Evolutionary conservation across 2,329 filamentous ascomycete species (phyloP).

Genomic region (Geosmithia morbida): DNA sequence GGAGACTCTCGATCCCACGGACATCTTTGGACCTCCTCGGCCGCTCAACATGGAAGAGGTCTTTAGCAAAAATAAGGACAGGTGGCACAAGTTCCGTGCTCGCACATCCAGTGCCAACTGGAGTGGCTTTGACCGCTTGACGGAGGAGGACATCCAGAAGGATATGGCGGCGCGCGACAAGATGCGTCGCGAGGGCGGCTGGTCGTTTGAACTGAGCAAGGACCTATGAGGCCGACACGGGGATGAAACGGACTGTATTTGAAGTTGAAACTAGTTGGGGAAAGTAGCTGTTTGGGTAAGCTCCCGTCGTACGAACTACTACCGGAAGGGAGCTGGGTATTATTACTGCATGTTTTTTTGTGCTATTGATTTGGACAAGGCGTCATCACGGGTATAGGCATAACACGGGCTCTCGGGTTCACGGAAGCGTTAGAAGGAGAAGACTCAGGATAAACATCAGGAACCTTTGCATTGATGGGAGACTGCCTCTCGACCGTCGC

Average conservation of each 20-base stretch:
- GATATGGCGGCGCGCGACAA: slow-evolving; percentile 69
- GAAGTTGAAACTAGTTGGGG: not conserved
- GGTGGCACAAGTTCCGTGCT: slow-evolving; percentile 75
- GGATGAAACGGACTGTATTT: not conserved
- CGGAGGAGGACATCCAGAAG: slow-evolving; percentile 71
- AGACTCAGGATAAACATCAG: not conserved
- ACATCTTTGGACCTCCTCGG: slow-evolving; percentile 77
- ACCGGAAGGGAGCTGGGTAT: not conserved
- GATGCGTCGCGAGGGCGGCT: slow-evolving; percentile 70
- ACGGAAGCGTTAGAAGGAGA: not conserved
- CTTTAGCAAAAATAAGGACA: slow-evolving; percentile 77
- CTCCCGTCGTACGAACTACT: not conserved
- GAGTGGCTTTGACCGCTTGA: slow-evolving; percentile 68
- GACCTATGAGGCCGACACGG: slow-evolving; percentile 13
- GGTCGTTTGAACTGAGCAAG: slow-evolving; percentile 53
- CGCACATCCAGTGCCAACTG: slow-evolving; percentile 93
- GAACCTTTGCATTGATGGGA: not conserved
- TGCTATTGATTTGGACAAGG: not conserved
- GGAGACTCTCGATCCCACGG: slow-evolving; percentile 70
- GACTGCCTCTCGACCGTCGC: not conserved
- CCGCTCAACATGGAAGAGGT: slow-evolving; percentile 94
- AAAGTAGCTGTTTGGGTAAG: not conserved
- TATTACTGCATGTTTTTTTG: not conserved
- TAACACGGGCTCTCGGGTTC: not conserved
- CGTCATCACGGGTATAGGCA: not conserved